Evolutionary conservation across 345 rosid genomes (phyloP), one percentile per base, ranked within the genome.

Genomic region (Hibiscus tridactylites): DNA sequence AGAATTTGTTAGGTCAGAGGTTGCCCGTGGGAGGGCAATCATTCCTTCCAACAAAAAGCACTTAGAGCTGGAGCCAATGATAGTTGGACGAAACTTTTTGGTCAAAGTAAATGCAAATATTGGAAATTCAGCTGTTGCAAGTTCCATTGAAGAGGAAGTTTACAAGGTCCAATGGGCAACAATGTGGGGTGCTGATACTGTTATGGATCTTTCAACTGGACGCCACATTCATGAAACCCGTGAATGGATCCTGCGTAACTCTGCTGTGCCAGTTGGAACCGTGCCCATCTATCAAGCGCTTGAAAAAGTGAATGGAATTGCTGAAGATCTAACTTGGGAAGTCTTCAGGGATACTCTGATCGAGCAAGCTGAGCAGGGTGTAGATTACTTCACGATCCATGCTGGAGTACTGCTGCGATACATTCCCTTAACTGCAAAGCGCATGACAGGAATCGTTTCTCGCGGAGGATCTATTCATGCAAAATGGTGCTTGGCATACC

Each of bases 121-220:
- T 24, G 99, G 98, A 69, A 96, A 96, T 78, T 96, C 97, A 2
- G 95, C 90, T 77, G 97, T 92, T 69, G 99, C 90, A 3, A 92
- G 99, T 78, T 92, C 98, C 37, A 92, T 96, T 2, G 97, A 96
- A 84, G 99, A 96, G 69, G 99, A 96, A 83, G 98, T 96, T 52
- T 92, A 92, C 61, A 96, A 96, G 83, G 97, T 92, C 77, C 98
- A 90, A n/a, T 96, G 99, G 99, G 99, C 99, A 37, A 96, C 97
- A 16, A 91, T 90, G 96, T 92, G 99, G 97, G 97, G 99, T 81
- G 98, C 95, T 12, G 98, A 92, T 75, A 96, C 98, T 21, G 91
- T 96, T 73, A 96, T 96, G 99, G 99, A 96, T 77, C 93, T 96
- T 65, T 96, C 99, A 5, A 96, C 97, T 9, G 99, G 98, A 17